Evolutionary conservation across 2,329 filamentous ascomycete genomes (phyloP), one percentile per base, ranked within the genome.

Genomic region (Trichophyton mentagrophytes): DNA sequence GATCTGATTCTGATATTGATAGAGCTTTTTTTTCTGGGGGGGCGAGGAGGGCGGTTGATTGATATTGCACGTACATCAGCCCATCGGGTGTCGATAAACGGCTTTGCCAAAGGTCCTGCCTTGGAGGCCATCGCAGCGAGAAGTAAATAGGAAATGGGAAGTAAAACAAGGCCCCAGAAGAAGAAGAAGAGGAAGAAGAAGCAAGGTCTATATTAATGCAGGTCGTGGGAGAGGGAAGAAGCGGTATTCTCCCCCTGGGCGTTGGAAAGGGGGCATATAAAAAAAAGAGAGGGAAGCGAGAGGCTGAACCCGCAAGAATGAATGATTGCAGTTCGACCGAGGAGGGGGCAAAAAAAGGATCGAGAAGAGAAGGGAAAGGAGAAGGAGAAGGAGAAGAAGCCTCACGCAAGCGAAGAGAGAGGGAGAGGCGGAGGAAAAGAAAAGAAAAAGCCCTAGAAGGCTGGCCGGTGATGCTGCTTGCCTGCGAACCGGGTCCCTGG

Each of bases 21-120:
- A 11, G 8, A 11, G 8, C 25, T n/a, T n/a, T 6, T 27, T 27
- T 40, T 15, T 51, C 47, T 27, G 49, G 27, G 25, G 25, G 22
- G 25, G 25, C 0, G 5, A 3, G 30, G 49, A 33, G 11, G 30
- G 4, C 33, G 27, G 33, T 36, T 55, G 42, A 17, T 51, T n/a
- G 42, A 17, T 11, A 25, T 22, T 47, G 42, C 3, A 55, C 58
- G 47, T 55, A 60, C 58, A 42, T 60, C 58, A 40, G 58, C 58
- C 58, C 58, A 60, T 17, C 36, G n/a, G 11, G 58, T 60, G n/a
- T 60, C 58, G 30, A 59, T 59, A 25, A 59, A 59, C n/a, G 57
- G 57, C 15, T 49, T 59, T 25, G 27, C 27, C 33, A 33, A 44
- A 49, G 57, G 57, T n/a, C 27, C 44, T 22, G 57, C 17, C 22